A percentile compares a stretch with the other conserved stretches of the same genome.
phyloP scores from a whole-genome alignment of 495 filamentous ascomycete species.

The Lindgomyces ingoldianus region DNA sequence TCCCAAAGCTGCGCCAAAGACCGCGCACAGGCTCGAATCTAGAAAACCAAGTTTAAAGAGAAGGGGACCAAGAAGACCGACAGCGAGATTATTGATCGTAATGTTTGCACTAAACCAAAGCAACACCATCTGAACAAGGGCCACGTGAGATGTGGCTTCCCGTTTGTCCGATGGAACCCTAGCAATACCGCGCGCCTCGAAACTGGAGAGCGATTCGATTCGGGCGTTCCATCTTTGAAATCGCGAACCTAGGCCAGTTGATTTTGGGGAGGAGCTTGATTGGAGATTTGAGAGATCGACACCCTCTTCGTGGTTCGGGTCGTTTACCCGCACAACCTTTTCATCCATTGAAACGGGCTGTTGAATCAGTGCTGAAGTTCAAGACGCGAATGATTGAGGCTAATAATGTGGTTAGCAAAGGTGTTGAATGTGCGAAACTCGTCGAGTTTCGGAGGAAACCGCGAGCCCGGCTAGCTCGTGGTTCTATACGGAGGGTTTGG shows the following conservation, averaged over 20 bases:
- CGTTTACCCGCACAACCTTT: too few species aligned
- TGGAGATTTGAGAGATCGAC: too few species aligned
- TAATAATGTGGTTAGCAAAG: too few species aligned
- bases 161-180: slow-evolving; percentile 20
- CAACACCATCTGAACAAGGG: slow-evolving; percentile 22
- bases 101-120: slow-evolving; percentile 27
- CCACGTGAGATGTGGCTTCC: background rate
- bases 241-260: background rate
- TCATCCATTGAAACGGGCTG: too few species aligned
- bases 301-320: too few species aligned
- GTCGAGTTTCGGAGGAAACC: too few species aligned
- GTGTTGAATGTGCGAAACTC: too few species aligned
- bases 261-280: too few species aligned
- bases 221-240: slow-evolving; percentile 19
- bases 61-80: slow-evolving; percentile 21
- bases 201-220: slow-evolving; percentile 14
- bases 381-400: too few species aligned
- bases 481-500: too few species aligned
- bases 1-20: slow-evolving; percentile 14
- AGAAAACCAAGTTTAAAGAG: slow-evolving; percentile 24
- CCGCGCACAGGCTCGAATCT: slow-evolving; percentile 21
- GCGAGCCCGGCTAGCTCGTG: too few species aligned
- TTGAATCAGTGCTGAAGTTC: too few species aligned
- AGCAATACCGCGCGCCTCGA: slow-evolving; percentile 27
- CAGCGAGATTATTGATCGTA: slow-evolving; percentile 17